phyloP scores from a whole-genome alignment of 2,329 filamentous ascomycete species.

The Pseudodiploospora longispora region DNA sequence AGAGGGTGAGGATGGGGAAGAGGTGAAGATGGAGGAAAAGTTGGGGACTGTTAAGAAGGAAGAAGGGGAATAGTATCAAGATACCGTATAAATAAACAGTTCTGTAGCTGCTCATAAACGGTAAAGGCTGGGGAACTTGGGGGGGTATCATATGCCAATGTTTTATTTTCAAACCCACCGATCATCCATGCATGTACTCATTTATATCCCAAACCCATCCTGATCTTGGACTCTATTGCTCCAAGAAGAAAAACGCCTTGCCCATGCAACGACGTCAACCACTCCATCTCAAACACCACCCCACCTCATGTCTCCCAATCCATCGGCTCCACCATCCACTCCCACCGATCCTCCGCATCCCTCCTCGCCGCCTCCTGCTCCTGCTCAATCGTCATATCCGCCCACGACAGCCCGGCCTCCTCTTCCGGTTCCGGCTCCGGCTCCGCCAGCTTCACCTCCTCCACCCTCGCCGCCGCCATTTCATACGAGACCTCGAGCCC shows the following conservation, averaged over 20 bases:
- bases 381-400: slow-evolving; percentile 4
- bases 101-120: too few species aligned
- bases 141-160: too few species aligned
- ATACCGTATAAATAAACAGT: too few species aligned
- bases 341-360: slow-evolving; percentile 22
- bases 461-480: slow-evolving; percentile 40
- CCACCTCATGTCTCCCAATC: slow-evolving; percentile 24
- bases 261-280: too few species aligned
- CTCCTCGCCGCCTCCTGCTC: slow-evolving; percentile 3
- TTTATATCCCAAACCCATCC: too few species aligned
- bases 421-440: slow-evolving; percentile 22
- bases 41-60: slow-evolving; percentile 5
- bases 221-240: too few species aligned
- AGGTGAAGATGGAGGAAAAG: slow-evolving; percentile 4
- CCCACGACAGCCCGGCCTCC: background rate
- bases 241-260: too few species aligned
- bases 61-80: too few species aligned
- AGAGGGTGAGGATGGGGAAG: slow-evolving; percentile 11
- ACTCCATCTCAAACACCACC: background rate
- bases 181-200: too few species aligned
- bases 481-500: slow-evolving; percentile 52
- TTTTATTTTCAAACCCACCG: too few species aligned
- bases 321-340: slow-evolving; percentile 34
- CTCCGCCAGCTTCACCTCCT: slow-evolving; percentile 31
- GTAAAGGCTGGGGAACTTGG: too few species aligned